These are phyloP conservation scores for Hirsutella thompsonii DNA, from an alignment of 2,329 filamentous ascomycete genomes.

Conservation along the genomic window DNA sequence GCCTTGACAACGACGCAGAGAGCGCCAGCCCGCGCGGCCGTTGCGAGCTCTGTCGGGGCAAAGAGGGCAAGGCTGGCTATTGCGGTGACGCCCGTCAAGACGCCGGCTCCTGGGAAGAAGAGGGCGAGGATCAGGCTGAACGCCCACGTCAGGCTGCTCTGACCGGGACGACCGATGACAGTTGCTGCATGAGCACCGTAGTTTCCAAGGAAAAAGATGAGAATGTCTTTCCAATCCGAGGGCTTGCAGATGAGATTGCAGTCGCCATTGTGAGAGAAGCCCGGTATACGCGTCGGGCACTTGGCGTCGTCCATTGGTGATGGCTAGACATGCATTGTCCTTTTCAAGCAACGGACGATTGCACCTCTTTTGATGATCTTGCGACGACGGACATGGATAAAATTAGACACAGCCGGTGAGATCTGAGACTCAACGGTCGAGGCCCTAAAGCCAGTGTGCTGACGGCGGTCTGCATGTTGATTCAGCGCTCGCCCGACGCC, in stretches of 20 bases:
- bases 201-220: conserved; percentile 3
- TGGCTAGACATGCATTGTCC: too few relatives aligned
- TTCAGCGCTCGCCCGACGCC: too few relatives aligned
- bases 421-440: too few relatives aligned
- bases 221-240: conserved; percentile 2
- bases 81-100: conserved; percentile 1
- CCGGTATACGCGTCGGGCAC: conserved; percentile 1
- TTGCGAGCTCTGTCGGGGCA: conserved; percentile 3
- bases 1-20: conserved; percentile 3
- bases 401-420: too few relatives aligned
- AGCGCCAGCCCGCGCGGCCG: conserved; percentile 3
- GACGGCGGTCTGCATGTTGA: too few relatives aligned
- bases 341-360: neutral
- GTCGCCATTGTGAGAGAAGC: conserved; percentile 5
- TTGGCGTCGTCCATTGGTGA: conserved; percentile 1
- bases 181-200: conserved; percentile 4
- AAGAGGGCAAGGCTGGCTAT: conserved; percentile 6
- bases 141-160: neutral
- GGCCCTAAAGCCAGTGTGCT: too few relatives aligned
- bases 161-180: conserved; percentile 2
- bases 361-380: too few relatives aligned
- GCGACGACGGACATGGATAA: too few relatives aligned
- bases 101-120: conserved; percentile 3
- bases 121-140: conserved; percentile 2
- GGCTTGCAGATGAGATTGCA: conserved; percentile 5